These are phyloP conservation scores for Brettanomyces custersianus DNA, from an alignment of 805 yeast genomes.

Conservation along the genomic window DNA sequence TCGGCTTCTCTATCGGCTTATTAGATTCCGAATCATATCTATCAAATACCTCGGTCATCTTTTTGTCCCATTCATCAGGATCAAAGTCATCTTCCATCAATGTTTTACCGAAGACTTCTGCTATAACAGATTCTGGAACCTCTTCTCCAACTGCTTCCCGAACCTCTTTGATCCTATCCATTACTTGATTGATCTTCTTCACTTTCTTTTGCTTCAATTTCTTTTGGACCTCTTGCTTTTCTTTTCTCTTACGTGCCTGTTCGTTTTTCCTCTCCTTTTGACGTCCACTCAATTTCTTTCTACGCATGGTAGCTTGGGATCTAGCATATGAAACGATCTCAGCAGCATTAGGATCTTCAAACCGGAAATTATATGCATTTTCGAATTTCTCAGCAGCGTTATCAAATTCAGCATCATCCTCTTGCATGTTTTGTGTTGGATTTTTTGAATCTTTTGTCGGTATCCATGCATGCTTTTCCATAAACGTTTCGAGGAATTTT, in stretches of 20 bases:
- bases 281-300: constrained; percentile 65
- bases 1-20: constrained; percentile 42
- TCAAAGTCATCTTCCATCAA: constrained; percentile 83
- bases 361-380: constrained; percentile 88
- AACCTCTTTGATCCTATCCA: constrained; percentile 59
- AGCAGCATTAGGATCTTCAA: constrained; percentile 83
- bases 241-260: constrained; percentile 42
- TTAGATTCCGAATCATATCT: constrained; percentile 52
- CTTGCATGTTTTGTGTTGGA: constrained; percentile 32
- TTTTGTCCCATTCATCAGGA: constrained; percentile 82
- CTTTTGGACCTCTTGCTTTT: constrained; percentile 46
- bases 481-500: constrained; percentile 63
- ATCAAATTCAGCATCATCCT: constrained; percentile 81
- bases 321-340: constrained; percentile 94
- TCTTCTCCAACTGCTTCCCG: constrained; percentile 62
- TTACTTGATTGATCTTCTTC: constrained; percentile 65
- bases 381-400: constrained; percentile 88
- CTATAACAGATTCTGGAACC: constrained; percentile 48
- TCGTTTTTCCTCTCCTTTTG: constrained; percentile 75
- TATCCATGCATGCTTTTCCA: constrained; percentile 82
- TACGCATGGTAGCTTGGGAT: constrained; percentile 82
- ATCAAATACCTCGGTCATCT: constrained; percentile 80
- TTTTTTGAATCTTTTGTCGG: constrained; percentile 55
- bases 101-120: constrained; percentile 62
- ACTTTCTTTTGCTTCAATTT: constrained; percentile 64